Conservation (phyloP, 2,329 filamentous ascomycete species). For the Thelonectria olida region DNA sequence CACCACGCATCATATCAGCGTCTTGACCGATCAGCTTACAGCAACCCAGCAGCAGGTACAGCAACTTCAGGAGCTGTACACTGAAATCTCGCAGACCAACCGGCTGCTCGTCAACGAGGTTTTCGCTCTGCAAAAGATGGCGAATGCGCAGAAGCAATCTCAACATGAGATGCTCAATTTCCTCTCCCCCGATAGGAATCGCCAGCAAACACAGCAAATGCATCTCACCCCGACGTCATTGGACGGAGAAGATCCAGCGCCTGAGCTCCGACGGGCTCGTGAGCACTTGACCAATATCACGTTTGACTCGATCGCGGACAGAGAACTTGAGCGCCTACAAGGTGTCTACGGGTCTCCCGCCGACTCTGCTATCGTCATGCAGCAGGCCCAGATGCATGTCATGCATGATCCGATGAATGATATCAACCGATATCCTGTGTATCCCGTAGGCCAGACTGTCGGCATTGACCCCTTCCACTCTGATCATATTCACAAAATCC, state of each 20-base stretch:
- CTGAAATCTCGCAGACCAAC: conserved; percentile 75
- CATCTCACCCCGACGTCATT: conserved; percentile 48
- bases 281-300: conserved; percentile 64
- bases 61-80: conserved; percentile 83
- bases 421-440: conserved; percentile 74
- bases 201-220: conserved; percentile 43
- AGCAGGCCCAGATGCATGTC: conserved; percentile 55
- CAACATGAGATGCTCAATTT: conserved; percentile 67
- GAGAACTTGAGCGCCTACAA: conserved; percentile 65
- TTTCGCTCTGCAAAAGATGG: conserved; percentile 67
- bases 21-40: conserved; percentile 86
- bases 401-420: conserved; percentile 65
- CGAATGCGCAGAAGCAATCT: conserved; percentile 66
- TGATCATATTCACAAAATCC: conserved; percentile 94
- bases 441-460: conserved; percentile 88
- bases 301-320: conserved; percentile 61
- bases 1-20: conserved; percentile 86
- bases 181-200: conserved; percentile 54
- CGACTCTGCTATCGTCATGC: conserved; percentile 58
- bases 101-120: conserved; percentile 70
- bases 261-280: conserved; percentile 64
- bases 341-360: conserved; percentile 63
- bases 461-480: conserved; percentile 95
- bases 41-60: conserved; percentile 95
- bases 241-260: conserved; percentile 59